Percentiles rank a stretch among this genome's conserved stretches.
Evolutionary conservation across 139 green algal species (phyloP).

Genomic region (Ostreobium quekettii): DNA sequence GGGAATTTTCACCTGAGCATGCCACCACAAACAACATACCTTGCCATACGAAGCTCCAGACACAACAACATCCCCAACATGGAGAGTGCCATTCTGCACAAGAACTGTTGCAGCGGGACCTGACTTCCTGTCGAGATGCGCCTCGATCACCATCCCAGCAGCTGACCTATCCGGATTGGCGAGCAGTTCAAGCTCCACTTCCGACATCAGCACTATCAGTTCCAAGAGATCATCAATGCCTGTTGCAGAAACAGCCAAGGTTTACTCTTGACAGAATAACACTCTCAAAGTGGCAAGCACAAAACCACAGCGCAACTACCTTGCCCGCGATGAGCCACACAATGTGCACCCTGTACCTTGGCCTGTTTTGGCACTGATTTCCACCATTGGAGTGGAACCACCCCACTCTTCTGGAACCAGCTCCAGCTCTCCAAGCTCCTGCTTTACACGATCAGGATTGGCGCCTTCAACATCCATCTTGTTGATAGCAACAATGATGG

Average conservation of each 20-base stretch:
- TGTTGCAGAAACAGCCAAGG: background rate
- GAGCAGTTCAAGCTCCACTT: conserved; percentile 42
- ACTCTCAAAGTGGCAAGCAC: background rate
- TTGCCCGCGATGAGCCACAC: conserved; percentile 32
- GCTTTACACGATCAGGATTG: conserved; percentile 19
- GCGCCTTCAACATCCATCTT: conserved; percentile 38
- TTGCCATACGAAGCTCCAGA: conserved; percentile 70
- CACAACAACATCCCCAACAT: conserved; percentile 70
- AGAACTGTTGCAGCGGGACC: conserved; percentile 83
- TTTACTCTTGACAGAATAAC: background rate
- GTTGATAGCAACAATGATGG: conserved; percentile 79
- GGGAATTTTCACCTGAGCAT: too few relatives aligned
- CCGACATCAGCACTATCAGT: conserved; percentile 8
- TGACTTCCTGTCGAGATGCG: conserved; percentile 71
- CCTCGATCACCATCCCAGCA: conserved; percentile 88
- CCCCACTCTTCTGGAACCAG: conserved; percentile 96
- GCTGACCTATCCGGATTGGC: conserved; percentile 64
- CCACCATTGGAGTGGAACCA: conserved; percentile 78
- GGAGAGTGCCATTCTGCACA: conserved; percentile 83
- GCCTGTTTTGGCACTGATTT: conserved; percentile 82
- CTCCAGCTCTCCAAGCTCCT: conserved; percentile 73
- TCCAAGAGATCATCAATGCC: conserved; percentile 22
- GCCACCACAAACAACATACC: too few relatives aligned
- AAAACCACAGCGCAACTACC: background rate
- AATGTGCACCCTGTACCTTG: too few relatives aligned